Base-by-base conservation (phyloP, 169 alveolate species). In the Plasmodium berghei region DNA sequence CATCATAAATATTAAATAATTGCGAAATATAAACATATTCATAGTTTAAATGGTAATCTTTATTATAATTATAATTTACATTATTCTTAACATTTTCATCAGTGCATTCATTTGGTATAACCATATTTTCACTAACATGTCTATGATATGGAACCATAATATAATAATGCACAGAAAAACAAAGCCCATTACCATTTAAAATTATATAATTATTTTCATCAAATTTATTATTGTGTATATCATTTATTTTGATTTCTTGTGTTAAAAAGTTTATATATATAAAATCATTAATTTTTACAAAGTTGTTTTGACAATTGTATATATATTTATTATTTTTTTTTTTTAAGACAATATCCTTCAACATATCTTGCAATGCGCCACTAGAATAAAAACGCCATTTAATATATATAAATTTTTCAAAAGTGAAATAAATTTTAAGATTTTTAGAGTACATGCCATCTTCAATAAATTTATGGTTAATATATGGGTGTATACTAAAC, bases 401-500 rank as follows among this genome's bases (percentile, higher is more conserved):
- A 18, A 86, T 72, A 45, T 86, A 58, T 64, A 86, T 20, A 46
- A 59, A 16, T 52, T 86, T 86, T 86, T 86, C 91, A 69, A 48
- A 58, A 63, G 45, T 24, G 5, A 34, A 61, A 58, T 56, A 9
- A 40, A 86, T 58, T 71, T 86, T 86, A 14, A 86, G 20, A 54
- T 54, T 86, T 61, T 61, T 55, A 14, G 75, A 86, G 48, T 86
- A 86, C 18, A 86, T 70, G 14, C 61, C 71, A 42, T 86, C 75
- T 61, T 86, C 87, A 28, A 86, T 40, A 58, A 71, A 86, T 52
- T 86, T 72, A 66, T 86, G 86, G 71, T 86, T 86, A 49, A 72
- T 72, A 73, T 86, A 86, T n/a, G 91, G 91, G 34, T 86, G 34
- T 46, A 86, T 46, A 64, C 91, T 86, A 86, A 86, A 86, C 87